phyloP scores from a whole-genome alignment of 2,329 filamentous ascomycete species.

The Beauveria caledonica region DNA sequence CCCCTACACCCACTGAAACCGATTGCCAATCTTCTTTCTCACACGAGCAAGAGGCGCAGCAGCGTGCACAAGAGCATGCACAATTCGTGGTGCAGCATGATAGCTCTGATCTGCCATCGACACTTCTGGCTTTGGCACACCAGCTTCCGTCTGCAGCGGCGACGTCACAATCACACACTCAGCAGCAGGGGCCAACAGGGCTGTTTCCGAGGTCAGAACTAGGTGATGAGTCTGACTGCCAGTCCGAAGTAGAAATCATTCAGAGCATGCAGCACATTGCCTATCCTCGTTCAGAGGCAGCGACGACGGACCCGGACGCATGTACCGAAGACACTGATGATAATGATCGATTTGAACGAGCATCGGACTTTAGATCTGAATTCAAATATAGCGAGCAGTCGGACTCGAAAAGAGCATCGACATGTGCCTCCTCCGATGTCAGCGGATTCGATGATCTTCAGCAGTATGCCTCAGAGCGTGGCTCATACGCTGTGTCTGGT shows the following conservation, averaged over 20 bases:
- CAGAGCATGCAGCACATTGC: constrained; percentile 18
- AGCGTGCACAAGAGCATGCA: constrained; percentile 10
- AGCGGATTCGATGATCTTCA: constrained; percentile 22
- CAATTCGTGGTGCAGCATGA: background rate
- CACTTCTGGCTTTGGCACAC: background rate
- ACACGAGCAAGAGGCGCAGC: constrained; percentile 27
- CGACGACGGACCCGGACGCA: constrained; percentile 27
- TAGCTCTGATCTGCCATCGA: background rate
- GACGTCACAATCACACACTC: background rate
- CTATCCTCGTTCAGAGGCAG: constrained; percentile 23
- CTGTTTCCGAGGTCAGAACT: constrained; percentile 29
- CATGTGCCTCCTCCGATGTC: constrained; percentile 32
- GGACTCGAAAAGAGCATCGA: constrained; percentile 30
- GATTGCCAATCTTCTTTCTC: constrained; percentile 46
- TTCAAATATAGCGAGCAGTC: constrained; percentile 21
- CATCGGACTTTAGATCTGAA: constrained; percentile 21
- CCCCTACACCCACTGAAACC: constrained; percentile 22
- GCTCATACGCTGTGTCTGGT: constrained; percentile 28
- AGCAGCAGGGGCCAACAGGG: constrained; percentile 13
- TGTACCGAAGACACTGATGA: constrained; percentile 30
- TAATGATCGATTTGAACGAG: constrained; percentile 21
- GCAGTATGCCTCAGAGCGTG: constrained; percentile 19
- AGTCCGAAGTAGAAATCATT: constrained; percentile 26
- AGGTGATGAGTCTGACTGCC: constrained; percentile 31
- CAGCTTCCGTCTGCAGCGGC: background rate